phyloP scores from a whole-genome alignment of 768 basidiomycete genomes.

The Kwoniella dejecticola region DNA sequence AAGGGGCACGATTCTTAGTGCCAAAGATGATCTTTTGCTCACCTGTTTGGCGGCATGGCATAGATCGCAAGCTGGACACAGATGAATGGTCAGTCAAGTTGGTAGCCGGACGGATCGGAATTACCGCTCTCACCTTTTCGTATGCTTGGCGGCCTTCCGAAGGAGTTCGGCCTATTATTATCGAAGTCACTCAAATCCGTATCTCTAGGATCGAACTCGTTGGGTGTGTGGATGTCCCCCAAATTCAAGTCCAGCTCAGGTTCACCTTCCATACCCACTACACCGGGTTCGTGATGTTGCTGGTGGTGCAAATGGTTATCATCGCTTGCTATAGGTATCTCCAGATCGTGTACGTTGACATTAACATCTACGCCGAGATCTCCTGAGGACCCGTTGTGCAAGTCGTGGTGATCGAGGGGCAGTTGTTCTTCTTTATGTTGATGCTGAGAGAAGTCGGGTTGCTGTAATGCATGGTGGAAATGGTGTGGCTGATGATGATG shows the following conservation, averaged over 20 bases:
- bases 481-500: slow-evolving; percentile 23
- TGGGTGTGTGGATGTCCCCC: slow-evolving; percentile 25
- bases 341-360: slow-evolving; percentile 35
- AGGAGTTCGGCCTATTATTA: slow-evolving; percentile 18
- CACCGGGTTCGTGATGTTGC: slow-evolving; percentile 12
- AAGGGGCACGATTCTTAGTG: too few relatives aligned
- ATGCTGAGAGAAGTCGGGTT: slow-evolving; percentile 37
- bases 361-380: slow-evolving; percentile 11
- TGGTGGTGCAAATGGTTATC: slow-evolving; percentile 14
- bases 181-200: slow-evolving; percentile 10
- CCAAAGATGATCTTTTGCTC: neutral
- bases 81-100: too few relatives aligned
- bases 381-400: slow-evolving; percentile 8
- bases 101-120: neutral
- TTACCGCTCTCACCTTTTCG: slow-evolving; percentile 49
- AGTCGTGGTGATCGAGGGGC: neutral
- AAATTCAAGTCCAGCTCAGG: slow-evolving; percentile 33
- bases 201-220: slow-evolving; percentile 18
- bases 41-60: slow-evolving; percentile 52
- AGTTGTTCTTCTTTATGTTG: slow-evolving; percentile 13
- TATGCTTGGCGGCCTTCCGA: slow-evolving; percentile 46
- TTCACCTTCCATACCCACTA: slow-evolving; percentile 20
- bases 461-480: slow-evolving; percentile 39
- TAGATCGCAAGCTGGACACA: slow-evolving; percentile 42
- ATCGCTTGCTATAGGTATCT: slow-evolving; percentile 33